Evolutionary conservation across 108 stramenopile species (phyloP), one percentile per base, ranked within the genome.

Genomic region (Skeletonema costatum): DNA sequence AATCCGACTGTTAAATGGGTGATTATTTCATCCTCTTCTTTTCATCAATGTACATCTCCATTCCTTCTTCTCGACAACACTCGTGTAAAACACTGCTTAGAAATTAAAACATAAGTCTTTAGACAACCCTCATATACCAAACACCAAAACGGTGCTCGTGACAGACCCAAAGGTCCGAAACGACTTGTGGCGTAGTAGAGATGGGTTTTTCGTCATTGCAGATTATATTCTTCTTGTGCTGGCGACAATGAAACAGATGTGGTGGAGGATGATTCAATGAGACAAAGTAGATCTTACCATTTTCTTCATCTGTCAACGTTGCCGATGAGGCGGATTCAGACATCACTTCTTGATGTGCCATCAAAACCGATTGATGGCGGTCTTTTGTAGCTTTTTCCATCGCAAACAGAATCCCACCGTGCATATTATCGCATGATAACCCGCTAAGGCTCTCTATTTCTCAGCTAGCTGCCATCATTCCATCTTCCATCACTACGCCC

Each of bases 41-140:
- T 72, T 66, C 56, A 25, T 6, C n/a, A n/a, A 2, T 31, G 53
- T 7, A 14, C 12, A 66, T 29, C 10, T 14, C 25, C 25, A 42
- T 30, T 32, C 61, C n/a, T 17, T 59, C 39, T 65, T 36, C 36
- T 17, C 16, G 25, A 25, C 32, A 41, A 70, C 29, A 59, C 33
- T 3, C 53, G 19, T n/a, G 17, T n/a, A 51, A 5, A 19, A 19
- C 7, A 70, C 80, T 81, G 80, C 80, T 81, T 70, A 81, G 80
- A 81, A 81, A 75, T 81, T 81, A 81, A 81, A 81, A 81, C 80
- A 81, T 69, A 81, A 81, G 80, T 81, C 80, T 81, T 63, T 38
- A 58, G 80, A 81, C 80, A 38, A 63, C 80, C 63, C 80, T 75
- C 80, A 81, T 30, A 19, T 64, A 51, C 80, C 80, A 74, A 63